These are phyloP conservation scores for Corymbia citriodora DNA, from an alignment of 441 rosid genomes.

Conservation along the genomic window DNA sequence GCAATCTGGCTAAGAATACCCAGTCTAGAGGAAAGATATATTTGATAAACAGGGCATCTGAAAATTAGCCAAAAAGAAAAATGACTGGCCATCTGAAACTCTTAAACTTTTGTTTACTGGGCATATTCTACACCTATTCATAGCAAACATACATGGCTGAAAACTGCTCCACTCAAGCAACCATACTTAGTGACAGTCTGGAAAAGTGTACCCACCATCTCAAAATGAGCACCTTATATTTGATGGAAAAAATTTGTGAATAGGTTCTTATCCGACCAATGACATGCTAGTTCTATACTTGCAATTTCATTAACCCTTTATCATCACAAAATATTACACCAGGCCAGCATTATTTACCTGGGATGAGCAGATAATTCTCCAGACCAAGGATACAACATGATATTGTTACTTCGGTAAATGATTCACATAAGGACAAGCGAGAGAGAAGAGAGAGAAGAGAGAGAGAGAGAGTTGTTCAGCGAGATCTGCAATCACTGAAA, in stretches of 20 bases:
- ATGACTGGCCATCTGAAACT: neutral
- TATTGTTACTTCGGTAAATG: neutral
- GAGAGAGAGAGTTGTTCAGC: neutral
- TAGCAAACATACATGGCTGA: neutral
- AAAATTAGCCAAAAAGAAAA: neutral
- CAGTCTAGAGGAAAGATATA: neutral
- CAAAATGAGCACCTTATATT: no score
- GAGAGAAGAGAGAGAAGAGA: neutral
- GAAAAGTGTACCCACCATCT: neutral
- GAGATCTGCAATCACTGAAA: neutral
- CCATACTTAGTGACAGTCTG: neutral
- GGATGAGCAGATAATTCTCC: neutral
- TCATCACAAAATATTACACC: neutral
- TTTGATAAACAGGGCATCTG: neutral
- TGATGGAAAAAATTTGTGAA: no score
- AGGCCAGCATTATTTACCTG: neutral
- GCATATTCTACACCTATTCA: neutral
- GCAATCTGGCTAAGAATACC: neutral
- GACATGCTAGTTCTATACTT: neutral
- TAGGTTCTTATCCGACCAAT: no score
- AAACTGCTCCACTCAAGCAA: neutral
- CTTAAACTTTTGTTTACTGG: neutral
- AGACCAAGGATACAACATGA: neutral
- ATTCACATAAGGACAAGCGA: neutral
- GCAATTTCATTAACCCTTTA: neutral